A percentile compares a stretch with the other conserved stretches of the same genome.
Conservation (phyloP, 2,329 filamentous ascomycete species). For the Sporothrix euskadiensis region DNA sequence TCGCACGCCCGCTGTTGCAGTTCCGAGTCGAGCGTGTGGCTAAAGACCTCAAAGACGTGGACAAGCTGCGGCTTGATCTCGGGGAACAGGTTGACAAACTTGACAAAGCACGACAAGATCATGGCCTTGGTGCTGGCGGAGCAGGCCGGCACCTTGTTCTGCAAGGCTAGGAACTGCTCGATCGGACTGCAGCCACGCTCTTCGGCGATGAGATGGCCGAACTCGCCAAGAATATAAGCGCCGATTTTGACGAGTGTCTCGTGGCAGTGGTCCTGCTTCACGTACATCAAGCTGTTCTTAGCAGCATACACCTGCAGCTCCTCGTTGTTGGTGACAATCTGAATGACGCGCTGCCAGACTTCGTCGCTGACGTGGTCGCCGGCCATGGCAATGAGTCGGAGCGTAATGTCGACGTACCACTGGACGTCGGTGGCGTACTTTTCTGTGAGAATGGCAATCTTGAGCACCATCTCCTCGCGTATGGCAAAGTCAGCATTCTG, state of each 20-base stretch:
- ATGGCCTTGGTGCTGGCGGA: constrained; percentile 90
- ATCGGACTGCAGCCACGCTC: constrained; percentile 91
- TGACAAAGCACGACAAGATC: constrained; percentile 92
- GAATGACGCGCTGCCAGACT: constrained; percentile 97
- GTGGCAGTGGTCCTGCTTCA: constrained; percentile 91
- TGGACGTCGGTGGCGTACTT: constrained; percentile 98
- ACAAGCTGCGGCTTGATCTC: constrained; percentile 96
- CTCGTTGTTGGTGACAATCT: constrained; percentile 99
- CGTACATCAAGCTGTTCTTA: constrained; percentile 86
- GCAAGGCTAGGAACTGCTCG: constrained; percentile 91
- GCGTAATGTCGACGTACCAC: constrained; percentile 98
- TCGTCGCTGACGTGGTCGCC: constrained; percentile 98
- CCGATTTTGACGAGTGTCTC: constrained; percentile 98
- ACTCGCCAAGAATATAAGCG: constrained; percentile 92
- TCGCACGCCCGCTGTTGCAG: constrained; percentile 96
- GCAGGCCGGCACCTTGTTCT: constrained; percentile 84
- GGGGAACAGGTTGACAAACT: constrained; percentile 96
- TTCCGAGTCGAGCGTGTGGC: constrained; percentile 91
- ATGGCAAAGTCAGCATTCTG: constrained; percentile 98
- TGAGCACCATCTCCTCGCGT: constrained; percentile 97
- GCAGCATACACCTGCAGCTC: constrained; percentile 96
- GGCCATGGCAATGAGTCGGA: constrained; percentile 91
- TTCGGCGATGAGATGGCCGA: constrained; percentile 94
- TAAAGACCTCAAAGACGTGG: constrained; percentile 87
- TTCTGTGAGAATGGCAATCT: constrained; percentile 96